Evolutionary conservation across 768 basidiomycete genomes (phyloP).

Genomic region (Gloeostereum incarnatum): DNA sequence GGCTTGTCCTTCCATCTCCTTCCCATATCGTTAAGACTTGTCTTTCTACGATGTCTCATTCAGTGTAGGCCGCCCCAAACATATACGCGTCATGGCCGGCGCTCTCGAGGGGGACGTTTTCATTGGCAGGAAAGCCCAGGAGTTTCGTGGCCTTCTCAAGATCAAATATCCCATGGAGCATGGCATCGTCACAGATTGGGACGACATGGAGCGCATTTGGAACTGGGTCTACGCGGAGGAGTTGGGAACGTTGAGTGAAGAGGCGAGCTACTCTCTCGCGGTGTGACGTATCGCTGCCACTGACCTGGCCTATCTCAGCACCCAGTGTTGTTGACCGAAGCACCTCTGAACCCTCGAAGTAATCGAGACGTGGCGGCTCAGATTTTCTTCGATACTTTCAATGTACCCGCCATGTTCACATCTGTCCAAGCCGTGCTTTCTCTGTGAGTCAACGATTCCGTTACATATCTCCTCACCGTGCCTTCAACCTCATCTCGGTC

Average conservation of each 20-base stretch:
- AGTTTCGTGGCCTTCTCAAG: constrained; percentile 90
- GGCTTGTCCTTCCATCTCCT: constrained; percentile 12
- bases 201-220: constrained; percentile 99
- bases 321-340: constrained; percentile 94
- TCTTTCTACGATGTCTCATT: not conserved
- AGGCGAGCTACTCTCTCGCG: constrained; percentile 22
- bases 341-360: constrained; percentile 91
- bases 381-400: constrained; percentile 99
- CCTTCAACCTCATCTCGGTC: constrained; percentile 7
- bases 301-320: constrained; percentile 63
- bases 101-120: constrained; percentile 95
- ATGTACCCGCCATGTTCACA: constrained; percentile 94
- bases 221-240: constrained; percentile 96
- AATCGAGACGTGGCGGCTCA: constrained; percentile 97
- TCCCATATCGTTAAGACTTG: constrained; percentile 13
- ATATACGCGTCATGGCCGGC: constrained; percentile 96
- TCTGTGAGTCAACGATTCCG: constrained; percentile 61
- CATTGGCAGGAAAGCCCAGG: constrained; percentile 92
- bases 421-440: constrained; percentile 97
- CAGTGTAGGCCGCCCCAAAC: constrained; percentile 95
- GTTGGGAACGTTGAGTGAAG: constrained; percentile 90
- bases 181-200: constrained; percentile 99
- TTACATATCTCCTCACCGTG: not conserved
- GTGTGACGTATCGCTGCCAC: constrained; percentile 3
- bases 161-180: constrained; percentile 99